These are phyloP conservation scores for Emergomyces orientalis DNA, from an alignment of 2,329 filamentous ascomycete species.

Conservation along the genomic window DNA sequence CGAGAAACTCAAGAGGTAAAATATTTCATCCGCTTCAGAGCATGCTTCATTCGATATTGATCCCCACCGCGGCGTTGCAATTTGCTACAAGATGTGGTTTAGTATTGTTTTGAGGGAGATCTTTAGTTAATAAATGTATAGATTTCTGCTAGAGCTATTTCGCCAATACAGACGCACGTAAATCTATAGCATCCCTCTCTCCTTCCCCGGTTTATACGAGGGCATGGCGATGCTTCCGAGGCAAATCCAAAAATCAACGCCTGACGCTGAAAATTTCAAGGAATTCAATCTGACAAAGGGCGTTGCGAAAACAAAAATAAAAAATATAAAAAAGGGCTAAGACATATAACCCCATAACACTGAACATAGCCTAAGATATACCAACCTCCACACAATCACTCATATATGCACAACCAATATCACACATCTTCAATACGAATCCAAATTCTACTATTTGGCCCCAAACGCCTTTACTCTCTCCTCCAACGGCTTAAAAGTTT, in stretches of 20 bases:
- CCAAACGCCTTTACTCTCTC: slow-evolving; percentile 57
- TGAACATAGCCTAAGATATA: not conserved
- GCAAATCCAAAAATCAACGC: not conserved
- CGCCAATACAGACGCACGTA: not conserved
- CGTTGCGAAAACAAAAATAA: not conserved
- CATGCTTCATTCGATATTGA: not conserved
- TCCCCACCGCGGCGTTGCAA: not conserved
- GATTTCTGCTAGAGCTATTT: not conserved
- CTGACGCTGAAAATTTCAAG: not conserved
- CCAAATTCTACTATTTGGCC: not conserved
- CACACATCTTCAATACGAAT: not conserved
- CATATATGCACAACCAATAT: not conserved
- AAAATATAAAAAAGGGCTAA: not conserved
- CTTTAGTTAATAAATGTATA: not conserved
- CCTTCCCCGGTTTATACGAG: not conserved
- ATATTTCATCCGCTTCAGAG: not conserved
- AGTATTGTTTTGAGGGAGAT: not conserved
- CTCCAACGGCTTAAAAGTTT: slow-evolving; percentile 56
- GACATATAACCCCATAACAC: not conserved
- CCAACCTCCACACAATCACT: not conserved
- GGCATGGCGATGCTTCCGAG: not conserved
- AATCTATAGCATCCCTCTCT: not conserved
- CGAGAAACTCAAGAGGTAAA: not conserved
- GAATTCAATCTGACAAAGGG: not conserved
- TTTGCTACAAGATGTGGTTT: not conserved